Conservation (phyloP, 2,329 filamentous ascomycete species). For the Epichloe bromicola region DNA sequence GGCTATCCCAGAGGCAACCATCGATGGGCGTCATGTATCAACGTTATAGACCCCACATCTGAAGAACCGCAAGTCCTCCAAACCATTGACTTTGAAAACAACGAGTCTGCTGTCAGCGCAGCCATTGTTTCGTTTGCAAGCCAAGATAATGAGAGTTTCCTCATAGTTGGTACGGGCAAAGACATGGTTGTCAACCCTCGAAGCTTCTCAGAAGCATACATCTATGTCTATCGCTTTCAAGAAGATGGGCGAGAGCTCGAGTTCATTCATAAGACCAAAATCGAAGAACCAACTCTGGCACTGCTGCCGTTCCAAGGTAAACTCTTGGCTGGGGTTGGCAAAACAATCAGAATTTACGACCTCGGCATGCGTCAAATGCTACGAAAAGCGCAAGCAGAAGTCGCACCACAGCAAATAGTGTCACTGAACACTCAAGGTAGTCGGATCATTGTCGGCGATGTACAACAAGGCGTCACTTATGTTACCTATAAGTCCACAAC, state of each 20-base stretch:
- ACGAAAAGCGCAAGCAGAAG: conserved; percentile 76
- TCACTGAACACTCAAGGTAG: conserved; percentile 81
- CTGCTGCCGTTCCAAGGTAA: conserved; percentile 86
- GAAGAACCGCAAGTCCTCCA: conserved; percentile 58
- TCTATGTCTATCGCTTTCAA: conserved; percentile 84
- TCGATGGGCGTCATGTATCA: conserved; percentile 94
- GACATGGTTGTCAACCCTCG: conserved; percentile 71
- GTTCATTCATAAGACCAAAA: conserved; percentile 91
- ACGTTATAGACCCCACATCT: conserved; percentile 70
- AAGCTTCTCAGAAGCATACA: conserved; percentile 64
- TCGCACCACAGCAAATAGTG: conserved; percentile 71
- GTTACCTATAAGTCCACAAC: conserved; percentile 88
- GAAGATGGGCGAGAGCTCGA: conserved; percentile 80
- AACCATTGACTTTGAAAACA: conserved; percentile 71
- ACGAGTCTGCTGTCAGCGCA: conserved; percentile 82
- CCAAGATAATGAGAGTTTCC: conserved; percentile 76
- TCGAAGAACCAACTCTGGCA: conserved; percentile 82
- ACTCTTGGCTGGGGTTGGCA: conserved; percentile 73
- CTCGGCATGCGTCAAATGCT: conserved; percentile 86
- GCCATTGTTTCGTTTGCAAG: conserved; percentile 76
- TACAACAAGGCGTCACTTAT: conserved; percentile 82
- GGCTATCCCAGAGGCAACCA: conserved; percentile 73
- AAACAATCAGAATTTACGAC: conserved; percentile 76
- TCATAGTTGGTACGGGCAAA: conserved; percentile 90
- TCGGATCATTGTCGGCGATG: conserved; percentile 82